A percentile compares a stretch with the other conserved stretches of the same genome.
Evolutionary conservation across 768 basidiomycete genomes (phyloP).

Genomic region (Tephrocybe sp.): DNA sequence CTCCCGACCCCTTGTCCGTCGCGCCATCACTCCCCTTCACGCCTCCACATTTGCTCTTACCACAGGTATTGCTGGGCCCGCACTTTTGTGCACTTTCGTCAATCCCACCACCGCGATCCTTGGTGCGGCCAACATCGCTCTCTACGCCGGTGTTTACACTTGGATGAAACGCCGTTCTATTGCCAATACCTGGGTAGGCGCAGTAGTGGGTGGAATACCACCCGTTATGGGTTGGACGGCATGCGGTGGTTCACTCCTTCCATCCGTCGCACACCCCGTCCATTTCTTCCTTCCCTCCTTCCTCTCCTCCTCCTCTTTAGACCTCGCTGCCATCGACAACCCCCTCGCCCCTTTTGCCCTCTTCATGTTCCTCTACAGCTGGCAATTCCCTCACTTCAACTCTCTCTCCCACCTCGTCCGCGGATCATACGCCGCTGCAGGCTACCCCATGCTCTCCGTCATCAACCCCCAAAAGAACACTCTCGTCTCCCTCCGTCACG

Average conservation of each 20-base stretch:
- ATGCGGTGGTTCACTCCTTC: slow-evolving; percentile 76
- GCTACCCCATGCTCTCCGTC: slow-evolving; percentile 91
- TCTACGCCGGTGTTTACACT: slow-evolving; percentile 93
- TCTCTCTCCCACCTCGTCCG: slow-evolving; percentile 85
- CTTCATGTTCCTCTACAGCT: slow-evolving; percentile 85
- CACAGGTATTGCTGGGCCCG: slow-evolving; percentile 79
- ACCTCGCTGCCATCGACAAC: slow-evolving; percentile 64
- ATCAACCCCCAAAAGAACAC: slow-evolving; percentile 77
- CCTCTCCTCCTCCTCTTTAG: slow-evolving; percentile 39
- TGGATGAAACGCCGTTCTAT: slow-evolving; percentile 83
- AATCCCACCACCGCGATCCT: slow-evolving; percentile 85
- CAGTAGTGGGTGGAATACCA: slow-evolving; percentile 89
- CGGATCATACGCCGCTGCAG: slow-evolving; percentile 86
- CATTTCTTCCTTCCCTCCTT: slow-evolving; percentile 62
- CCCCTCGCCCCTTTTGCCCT: slow-evolving; percentile 79
- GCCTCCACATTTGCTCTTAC: slow-evolving; percentile 73
- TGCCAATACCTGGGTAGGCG: slow-evolving; percentile 92
- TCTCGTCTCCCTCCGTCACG: slow-evolving; percentile 81
- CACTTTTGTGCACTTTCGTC: slow-evolving; percentile 75
- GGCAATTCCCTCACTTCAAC: slow-evolving; percentile 99
- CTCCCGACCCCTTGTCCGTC: slow-evolving; percentile 79
- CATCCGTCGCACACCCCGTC: slow-evolving; percentile 56
- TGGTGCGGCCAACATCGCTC: slow-evolving; percentile 77
- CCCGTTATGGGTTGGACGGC: slow-evolving; percentile 99
- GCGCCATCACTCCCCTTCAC: slow-evolving; percentile 82